Evolutionary conservation across 345 rosid species (phyloP).

Genomic region (thale cress (Arabidopsis thaliana)): TAIR10.1 NC_003070.9:28784001-28784500

Average conservation of each 20-base stretch:
- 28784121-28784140: slow-evolving; percentile 55
- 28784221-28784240: slow-evolving; percentile 69
- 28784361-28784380: too few relatives aligned
- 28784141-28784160: slow-evolving; percentile 63
- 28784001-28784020: too few relatives aligned
- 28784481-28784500: too few relatives aligned
- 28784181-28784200: slow-evolving; percentile 57
- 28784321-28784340: neutral
- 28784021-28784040: too few relatives aligned
- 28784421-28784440: too few relatives aligned
- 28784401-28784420: slow-evolving; percentile 30
- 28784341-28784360: too few relatives aligned
- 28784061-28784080: too few relatives aligned
- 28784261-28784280: slow-evolving; percentile 61
- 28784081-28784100: too few relatives aligned
- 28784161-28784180: slow-evolving; percentile 65
- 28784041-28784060: too few relatives aligned
- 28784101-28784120: too few relatives aligned
- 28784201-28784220: slow-evolving; percentile 49
- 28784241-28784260: slow-evolving; percentile 47
- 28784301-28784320: neutral
- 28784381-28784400: neutral
- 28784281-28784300: slow-evolving; percentile 46
- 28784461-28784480: too few relatives aligned
- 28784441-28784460: too few relatives aligned